Percentiles rank a stretch among this genome's conserved stretches.
Conservation (phyloP, 2,329 filamentous ascomycete genomes). For the Hirsutella minnesotensis region DNA sequence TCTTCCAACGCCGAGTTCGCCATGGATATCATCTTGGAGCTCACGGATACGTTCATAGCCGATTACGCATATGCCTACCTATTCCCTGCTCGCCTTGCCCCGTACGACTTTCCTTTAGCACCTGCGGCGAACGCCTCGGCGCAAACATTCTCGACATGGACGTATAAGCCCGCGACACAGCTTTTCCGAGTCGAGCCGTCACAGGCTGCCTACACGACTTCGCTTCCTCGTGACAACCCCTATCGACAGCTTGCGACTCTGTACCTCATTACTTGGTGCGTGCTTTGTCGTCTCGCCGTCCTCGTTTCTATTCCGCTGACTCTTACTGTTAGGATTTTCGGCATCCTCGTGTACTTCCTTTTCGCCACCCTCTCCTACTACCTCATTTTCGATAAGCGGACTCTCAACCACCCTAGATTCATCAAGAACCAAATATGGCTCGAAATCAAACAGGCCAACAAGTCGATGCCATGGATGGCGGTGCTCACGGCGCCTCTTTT, state of each 20-base stretch:
- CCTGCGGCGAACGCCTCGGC: conserved; percentile 42
- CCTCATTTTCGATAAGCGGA: conserved; percentile 85
- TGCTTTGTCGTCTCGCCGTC: conserved; percentile 5
- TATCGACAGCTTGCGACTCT: conserved; percentile 63
- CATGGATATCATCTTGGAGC: conserved; percentile 90
- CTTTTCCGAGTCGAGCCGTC: conserved; percentile 60
- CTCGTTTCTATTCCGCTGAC: conserved; percentile 1
- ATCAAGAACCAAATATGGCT: conserved; percentile 84
- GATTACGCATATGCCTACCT: conserved; percentile 67
- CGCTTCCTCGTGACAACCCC: conserved; percentile 65
- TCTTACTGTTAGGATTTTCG: conserved; percentile 61
- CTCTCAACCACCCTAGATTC: conserved; percentile 82
- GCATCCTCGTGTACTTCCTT: conserved; percentile 71
- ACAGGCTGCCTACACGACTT: conserved; percentile 67
- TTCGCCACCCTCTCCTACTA: conserved; percentile 75
- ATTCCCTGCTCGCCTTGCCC: conserved; percentile 47
- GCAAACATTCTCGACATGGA: conserved; percentile 46
- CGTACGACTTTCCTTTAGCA: conserved; percentile 38
- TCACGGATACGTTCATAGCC: conserved; percentile 69
- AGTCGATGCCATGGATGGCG: conserved; percentile 71
- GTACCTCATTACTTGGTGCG: conserved; percentile 78
- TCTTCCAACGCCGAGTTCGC: conserved; percentile 15
- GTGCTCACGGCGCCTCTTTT: conserved; percentile 73
- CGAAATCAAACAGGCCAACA: conserved; percentile 72
- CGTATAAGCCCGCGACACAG: conserved; percentile 61